A percentile compares a stretch with the other conserved stretches of the same genome.
These are phyloP conservation scores for Meira miltonrushii DNA, from an alignment of 1,284 basidiomycete species.

Conservation along the genomic window DNA sequence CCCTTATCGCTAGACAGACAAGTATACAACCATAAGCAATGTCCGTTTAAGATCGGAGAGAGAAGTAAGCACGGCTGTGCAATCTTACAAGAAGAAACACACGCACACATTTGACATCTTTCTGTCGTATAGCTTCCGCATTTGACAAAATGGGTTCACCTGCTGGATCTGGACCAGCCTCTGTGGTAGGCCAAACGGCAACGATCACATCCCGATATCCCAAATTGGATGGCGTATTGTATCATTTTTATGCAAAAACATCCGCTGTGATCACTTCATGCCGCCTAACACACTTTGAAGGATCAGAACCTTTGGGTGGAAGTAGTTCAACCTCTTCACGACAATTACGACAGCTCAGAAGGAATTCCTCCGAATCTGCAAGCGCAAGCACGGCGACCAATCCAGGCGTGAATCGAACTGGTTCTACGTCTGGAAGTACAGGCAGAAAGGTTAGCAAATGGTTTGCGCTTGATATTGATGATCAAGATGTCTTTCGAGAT, in stretches of 20 bases:
- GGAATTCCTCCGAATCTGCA: conserved; percentile 4
- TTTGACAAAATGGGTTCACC: not conserved
- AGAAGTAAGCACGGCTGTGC: too few species aligned
- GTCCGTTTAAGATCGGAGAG: too few species aligned
- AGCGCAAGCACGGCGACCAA: not conserved
- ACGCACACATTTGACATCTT: too few species aligned
- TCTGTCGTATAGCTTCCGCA: too few species aligned
- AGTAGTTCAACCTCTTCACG: not conserved
- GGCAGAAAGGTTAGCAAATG: conserved; percentile 17
- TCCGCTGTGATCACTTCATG: conserved; percentile 48
- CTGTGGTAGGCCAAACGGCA: not conserved
- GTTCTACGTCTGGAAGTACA: not conserved
- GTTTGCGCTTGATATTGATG: conserved; percentile 53
- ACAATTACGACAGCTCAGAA: conserved; percentile 8
- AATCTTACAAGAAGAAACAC: too few species aligned
- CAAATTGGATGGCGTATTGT: conserved; percentile 32
- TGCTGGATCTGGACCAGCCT: not conserved
- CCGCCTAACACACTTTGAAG: conserved; percentile 33
- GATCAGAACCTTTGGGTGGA: not conserved
- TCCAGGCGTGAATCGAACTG: not conserved
- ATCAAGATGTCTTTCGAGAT: conserved; percentile 46
- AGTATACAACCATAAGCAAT: too few species aligned
- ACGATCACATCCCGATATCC: conserved; percentile 7
- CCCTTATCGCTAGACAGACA: too few species aligned
- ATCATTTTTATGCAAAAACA: conserved; percentile 53